These are phyloP conservation scores for Myrmaecium sp. DNA, from an alignment of 2,329 filamentous ascomycete genomes.

Conservation along the genomic window DNA sequence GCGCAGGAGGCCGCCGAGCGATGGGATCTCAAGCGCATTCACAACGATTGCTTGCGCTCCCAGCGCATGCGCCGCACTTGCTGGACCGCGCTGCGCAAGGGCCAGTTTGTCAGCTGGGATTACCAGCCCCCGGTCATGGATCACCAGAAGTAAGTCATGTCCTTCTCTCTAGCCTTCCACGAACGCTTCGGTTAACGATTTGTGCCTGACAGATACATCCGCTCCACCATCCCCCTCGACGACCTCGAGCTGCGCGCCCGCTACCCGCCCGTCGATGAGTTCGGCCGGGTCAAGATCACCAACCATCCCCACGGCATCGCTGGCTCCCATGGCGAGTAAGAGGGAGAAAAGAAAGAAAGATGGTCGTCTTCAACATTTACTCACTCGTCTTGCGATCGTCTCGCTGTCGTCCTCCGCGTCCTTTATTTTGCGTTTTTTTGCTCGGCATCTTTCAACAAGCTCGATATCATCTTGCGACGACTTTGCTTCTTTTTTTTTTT, in stretches of 20 bases:
- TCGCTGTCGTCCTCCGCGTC: too few relatives aligned
- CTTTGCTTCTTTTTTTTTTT: too few relatives aligned
- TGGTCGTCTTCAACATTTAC: too few relatives aligned
- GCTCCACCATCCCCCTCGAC: slow-evolving; percentile 64
- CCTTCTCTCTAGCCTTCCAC: background rate
- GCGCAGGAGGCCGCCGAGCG: slow-evolving; percentile 53
- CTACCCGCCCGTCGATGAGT: slow-evolving; percentile 41
- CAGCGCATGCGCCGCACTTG: slow-evolving; percentile 67
- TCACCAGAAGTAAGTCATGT: slow-evolving; percentile 39
- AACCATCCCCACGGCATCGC: slow-evolving; percentile 17
- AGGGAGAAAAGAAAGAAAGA: too few relatives aligned
- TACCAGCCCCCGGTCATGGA: slow-evolving; percentile 60
- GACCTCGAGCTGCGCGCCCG: slow-evolving; percentile 62
- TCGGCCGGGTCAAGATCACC: slow-evolving; percentile 21
- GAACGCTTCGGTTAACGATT: background rate
- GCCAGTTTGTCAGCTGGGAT: slow-evolving; percentile 70
- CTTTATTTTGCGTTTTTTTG: too few relatives aligned
- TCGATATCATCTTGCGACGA: too few relatives aligned
- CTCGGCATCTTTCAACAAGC: too few relatives aligned
- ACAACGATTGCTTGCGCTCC: slow-evolving; percentile 52
- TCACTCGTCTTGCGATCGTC: too few relatives aligned
- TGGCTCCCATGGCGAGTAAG: slow-evolving; percentile 18
- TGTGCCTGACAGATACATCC: slow-evolving; percentile 51
- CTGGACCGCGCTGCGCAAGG: slow-evolving; percentile 63
- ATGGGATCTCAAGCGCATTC: slow-evolving; percentile 72